phyloP scores from a whole-genome alignment of 257 asterid species.

The Petunia secreta region DNA sequence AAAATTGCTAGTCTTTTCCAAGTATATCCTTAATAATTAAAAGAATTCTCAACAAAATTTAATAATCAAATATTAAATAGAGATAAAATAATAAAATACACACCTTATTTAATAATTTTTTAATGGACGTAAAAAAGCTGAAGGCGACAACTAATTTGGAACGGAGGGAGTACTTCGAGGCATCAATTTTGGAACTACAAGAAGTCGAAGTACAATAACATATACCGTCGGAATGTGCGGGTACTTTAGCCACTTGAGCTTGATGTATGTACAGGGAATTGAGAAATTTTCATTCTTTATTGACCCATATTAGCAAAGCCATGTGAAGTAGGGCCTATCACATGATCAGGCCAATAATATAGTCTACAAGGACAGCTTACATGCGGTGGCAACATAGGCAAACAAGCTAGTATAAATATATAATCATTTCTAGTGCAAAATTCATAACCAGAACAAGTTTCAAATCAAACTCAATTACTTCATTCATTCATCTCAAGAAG shows the following conservation, averaged over 20 bases:
- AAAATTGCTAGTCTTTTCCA: no score
- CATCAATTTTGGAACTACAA: no score
- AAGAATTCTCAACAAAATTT: no score
- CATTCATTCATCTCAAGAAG: background rate
- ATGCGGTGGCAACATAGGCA: background rate
- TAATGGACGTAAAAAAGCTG: no score
- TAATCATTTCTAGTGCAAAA: background rate
- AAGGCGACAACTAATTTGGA: no score
- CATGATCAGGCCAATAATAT: background rate
- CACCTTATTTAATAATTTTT: no score
- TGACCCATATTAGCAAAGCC: constrained; percentile 17
- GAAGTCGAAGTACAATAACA: no score
- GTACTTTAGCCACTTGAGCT: background rate
- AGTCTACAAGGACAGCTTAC: background rate
- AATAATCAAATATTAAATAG: no score
- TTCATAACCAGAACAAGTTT: background rate
- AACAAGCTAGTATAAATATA: constrained; percentile 23
- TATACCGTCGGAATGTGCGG: background rate
- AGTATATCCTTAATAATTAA: no score
- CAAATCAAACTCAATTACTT: background rate
- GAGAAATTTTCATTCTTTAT: background rate
- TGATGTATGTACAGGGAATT: background rate
- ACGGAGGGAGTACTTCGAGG: no score
- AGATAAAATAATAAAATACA: no score
- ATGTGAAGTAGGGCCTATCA: constrained; percentile 33